Conservation (phyloP, 768 basidiomycete genomes). For the Psilocybe cubensis region DNA sequence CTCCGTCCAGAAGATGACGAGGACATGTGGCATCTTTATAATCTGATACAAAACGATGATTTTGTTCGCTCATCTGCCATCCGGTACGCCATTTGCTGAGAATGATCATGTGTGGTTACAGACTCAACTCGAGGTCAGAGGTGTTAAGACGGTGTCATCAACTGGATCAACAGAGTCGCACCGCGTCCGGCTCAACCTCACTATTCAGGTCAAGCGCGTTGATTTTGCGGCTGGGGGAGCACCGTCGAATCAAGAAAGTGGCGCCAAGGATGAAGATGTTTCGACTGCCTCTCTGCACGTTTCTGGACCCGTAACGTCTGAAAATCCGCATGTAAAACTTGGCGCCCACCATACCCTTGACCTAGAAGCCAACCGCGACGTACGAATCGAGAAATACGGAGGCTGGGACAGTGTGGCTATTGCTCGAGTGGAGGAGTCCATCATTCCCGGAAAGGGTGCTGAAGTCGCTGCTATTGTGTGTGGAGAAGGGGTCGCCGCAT, state of each 20-base stretch:
- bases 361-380: conserved; percentile 87
- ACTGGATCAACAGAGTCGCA: conserved; percentile 96
- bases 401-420: conserved; percentile 94
- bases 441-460: conserved; percentile 91
- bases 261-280: conserved; percentile 36
- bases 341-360: conserved; percentile 96
- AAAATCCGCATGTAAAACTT: conserved; percentile 89
- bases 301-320: conserved; percentile 80
- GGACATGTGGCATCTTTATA: conserved; percentile 99
- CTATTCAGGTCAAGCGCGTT: conserved; percentile 77
- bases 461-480: conserved; percentile 96
- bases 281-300: conserved; percentile 76
- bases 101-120: background rate
- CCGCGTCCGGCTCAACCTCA: conserved; percentile 83
- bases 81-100: conserved; percentile 46
- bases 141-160: conserved; percentile 86
- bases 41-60: conserved; percentile 91
- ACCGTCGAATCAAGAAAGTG: conserved; percentile 46
- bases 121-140: conserved; percentile 43
- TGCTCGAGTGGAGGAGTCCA: conserved; percentile 83
- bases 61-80: conserved; percentile 84
- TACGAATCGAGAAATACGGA: conserved; percentile 83
- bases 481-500: conserved; percentile 93
- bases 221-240: conserved; percentile 78
- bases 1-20: conserved; percentile 97